These are phyloP conservation scores for Thymus quinquecostatus DNA, from an alignment of 257 asterid genomes.

Conservation along the genomic window DNA sequence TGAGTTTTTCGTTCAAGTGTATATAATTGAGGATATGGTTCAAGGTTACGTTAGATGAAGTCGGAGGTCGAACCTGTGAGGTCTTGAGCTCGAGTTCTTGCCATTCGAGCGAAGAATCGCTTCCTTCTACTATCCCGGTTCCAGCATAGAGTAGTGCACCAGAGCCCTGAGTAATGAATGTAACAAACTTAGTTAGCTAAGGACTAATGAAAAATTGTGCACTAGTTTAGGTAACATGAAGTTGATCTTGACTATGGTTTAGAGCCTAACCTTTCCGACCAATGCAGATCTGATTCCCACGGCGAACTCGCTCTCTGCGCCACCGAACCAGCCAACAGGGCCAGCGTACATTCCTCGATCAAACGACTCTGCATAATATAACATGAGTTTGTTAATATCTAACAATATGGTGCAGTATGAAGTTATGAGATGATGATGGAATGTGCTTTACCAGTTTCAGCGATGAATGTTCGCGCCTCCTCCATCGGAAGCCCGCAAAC, in stretches of 20 bases:
- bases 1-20: not conserved
- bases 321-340: conserved; percentile 99
- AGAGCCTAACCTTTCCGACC: conserved; percentile 72
- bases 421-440: not conserved
- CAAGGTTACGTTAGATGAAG: not conserved
- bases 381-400: conserved; percentile 6
- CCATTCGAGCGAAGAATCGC: conserved; percentile 84
- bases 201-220: no score
- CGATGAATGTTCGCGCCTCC: conserved; percentile 78
- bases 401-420: not conserved
- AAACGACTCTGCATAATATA: conserved; percentile 67
- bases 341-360: conserved; percentile 99
- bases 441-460: conserved; percentile 67
- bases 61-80: conserved; percentile 72
- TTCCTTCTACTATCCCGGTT: conserved; percentile 91
- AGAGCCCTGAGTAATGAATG: conserved; percentile 48
- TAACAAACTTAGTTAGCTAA: conserved; percentile 12
- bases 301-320: conserved; percentile 93
- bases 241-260: not conserved
- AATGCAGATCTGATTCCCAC: conserved; percentile 98
- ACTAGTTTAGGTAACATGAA: not conserved
- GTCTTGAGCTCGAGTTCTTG: conserved; percentile 95
- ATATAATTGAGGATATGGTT: not conserved
- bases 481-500: conserved; percentile 95
- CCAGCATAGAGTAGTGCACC: conserved; percentile 93